These are phyloP conservation scores for Cladosporium velox DNA, from an alignment of 2,329 filamentous ascomycete genomes.

Conservation along the genomic window DNA sequence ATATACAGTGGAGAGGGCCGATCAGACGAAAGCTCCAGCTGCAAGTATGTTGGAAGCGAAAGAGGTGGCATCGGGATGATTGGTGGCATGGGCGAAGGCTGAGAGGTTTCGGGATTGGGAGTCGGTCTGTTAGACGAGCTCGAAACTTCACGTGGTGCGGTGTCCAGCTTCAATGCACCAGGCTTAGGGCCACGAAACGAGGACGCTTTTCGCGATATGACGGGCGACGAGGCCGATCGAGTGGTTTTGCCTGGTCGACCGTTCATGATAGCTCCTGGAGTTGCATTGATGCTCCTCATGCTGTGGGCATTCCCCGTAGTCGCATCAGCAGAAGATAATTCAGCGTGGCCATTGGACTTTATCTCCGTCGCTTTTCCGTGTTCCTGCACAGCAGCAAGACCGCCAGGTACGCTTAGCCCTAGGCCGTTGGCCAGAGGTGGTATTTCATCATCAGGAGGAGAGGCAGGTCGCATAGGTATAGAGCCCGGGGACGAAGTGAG, in stretches of 20 bases:
- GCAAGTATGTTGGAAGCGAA: constrained; percentile 66
- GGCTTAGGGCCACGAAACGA: constrained; percentile 25
- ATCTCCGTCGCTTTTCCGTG: background rate
- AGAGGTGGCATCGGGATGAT: constrained; percentile 62
- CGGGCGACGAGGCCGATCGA: constrained; percentile 41
- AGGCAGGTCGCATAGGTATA: constrained; percentile 51
- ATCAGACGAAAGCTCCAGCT: constrained; percentile 63
- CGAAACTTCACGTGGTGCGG: constrained; percentile 28
- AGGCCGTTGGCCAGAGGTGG: constrained; percentile 19
- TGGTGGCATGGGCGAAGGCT: constrained; percentile 50
- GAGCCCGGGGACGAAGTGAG: constrained; percentile 57
- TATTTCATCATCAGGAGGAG: constrained; percentile 41
- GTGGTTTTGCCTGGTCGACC: constrained; percentile 36
- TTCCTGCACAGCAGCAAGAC: background rate
- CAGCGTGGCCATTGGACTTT: background rate
- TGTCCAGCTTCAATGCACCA: constrained; percentile 40
- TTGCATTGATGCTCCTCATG: constrained; percentile 38
- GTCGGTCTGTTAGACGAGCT: constrained; percentile 33
- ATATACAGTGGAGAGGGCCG: constrained; percentile 65
- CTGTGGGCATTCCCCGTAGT: constrained; percentile 19
- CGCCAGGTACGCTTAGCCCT: constrained; percentile 9
- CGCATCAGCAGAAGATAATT: background rate
- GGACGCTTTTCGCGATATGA: constrained; percentile 42
- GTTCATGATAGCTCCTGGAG: constrained; percentile 25
- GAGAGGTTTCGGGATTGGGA: constrained; percentile 32